Evolutionary conservation across 257 asterid genomes (phyloP), one percentile per base, ranked within the genome.

Genomic region (Jasminum sambac): DNA sequence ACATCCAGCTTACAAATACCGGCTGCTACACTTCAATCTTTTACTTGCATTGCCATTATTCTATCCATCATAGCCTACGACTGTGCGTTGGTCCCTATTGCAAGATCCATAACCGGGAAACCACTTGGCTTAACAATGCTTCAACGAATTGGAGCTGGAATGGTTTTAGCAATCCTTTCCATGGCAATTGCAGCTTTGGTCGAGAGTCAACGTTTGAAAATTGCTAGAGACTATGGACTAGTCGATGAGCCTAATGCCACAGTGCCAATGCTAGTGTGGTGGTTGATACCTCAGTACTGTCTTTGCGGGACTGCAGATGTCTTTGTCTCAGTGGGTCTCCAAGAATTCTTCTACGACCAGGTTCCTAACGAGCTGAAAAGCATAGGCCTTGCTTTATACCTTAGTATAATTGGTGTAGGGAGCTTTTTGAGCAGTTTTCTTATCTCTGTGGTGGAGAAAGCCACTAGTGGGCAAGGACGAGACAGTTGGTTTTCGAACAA

Each of bases 21-120:
- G 41, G 58, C 76, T 30, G 79, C 76, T 38, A n/a, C 78, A 13
- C 76, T 73, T 9, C 66, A 57, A 50, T 9, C 48, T 42, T 42
- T 42, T 42, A 42, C 0, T 0, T 10, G 48, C n/a, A 12, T 42
- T 11, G 48, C 48, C n/a, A 10, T 42, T 42, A 14, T 42, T 42
- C 16, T 42, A 9, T 39, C 11, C 11, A 39, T 39, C 7, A 2
- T 10, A 5, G 11, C 11, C 43, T 39, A 39, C 11, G 43, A 39
- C 2, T 11, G 43, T 11, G 2, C 7, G 8, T 39, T 39, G 43
- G 43, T 39, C 11, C 43, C 43, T 39, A 6, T 39, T 39, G 43
- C 43, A 8, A 39, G 43, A 8, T 8, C 43, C 11, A 39, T 39
- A 39, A 39, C 43, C 0, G 12, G 43, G 43, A 39, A 39, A 39